Evolutionary conservation across 2,329 filamentous ascomycete species (phyloP).

Genomic region (Xylaria sp.): DNA sequence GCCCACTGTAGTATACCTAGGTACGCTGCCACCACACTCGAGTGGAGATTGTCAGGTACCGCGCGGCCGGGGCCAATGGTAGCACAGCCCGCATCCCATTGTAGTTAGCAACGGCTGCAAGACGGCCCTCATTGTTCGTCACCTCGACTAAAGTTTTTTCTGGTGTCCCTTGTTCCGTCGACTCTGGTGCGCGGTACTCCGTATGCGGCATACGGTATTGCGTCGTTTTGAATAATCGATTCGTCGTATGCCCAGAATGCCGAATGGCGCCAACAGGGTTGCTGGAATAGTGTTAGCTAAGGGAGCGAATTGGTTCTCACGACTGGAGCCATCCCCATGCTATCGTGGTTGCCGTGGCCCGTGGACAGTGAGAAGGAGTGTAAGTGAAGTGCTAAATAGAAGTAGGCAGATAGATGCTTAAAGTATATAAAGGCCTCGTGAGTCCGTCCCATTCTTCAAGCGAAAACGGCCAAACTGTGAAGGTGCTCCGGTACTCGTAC

Average conservation of each 20-base stretch:
- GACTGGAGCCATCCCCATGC: constrained; percentile 17
- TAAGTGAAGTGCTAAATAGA: no score
- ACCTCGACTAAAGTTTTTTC: constrained; percentile 38
- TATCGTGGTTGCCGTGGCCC: constrained; percentile 9
- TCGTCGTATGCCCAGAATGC: constrained; percentile 1
- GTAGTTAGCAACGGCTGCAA: constrained; percentile 42
- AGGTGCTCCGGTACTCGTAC: constrained; percentile 11
- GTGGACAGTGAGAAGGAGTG: background rate
- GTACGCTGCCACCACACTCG: background rate
- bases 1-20: background rate
- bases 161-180: constrained; percentile 7
- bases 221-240: constrained; percentile 15
- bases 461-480: constrained; percentile 20
- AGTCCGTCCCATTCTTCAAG: constrained; percentile 29
- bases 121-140: constrained; percentile 41
- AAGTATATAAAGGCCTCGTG: constrained; percentile 34
- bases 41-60: constrained; percentile 48
- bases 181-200: constrained; percentile 23
- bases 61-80: constrained; percentile 44
- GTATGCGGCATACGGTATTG: constrained; percentile 35
- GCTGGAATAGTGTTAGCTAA: constrained; percentile 23
- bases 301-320: constrained; percentile 27
- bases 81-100: constrained; percentile 44
- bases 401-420: background rate
- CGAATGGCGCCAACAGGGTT: constrained; percentile 31